Evolutionary conservation across 768 basidiomycete species (phyloP), one percentile per base, ranked within the genome.

Genomic region (Lenzites betulinus): DNA sequence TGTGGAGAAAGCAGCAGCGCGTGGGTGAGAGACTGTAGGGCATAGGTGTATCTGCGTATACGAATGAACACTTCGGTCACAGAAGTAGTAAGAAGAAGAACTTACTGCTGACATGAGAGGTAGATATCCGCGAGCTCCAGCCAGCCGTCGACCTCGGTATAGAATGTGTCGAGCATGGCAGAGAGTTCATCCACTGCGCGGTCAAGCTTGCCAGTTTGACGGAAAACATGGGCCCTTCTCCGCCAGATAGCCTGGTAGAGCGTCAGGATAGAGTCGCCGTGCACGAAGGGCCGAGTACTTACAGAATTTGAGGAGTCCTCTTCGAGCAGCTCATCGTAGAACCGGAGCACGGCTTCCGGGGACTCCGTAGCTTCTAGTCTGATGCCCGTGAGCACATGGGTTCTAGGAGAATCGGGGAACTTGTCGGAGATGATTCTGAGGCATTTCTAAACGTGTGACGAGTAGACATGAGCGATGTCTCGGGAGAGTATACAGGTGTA

Each of bases 71-170:
- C 9, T 35, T 13, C 43, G 22, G 12, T 36, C 23, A 47, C 47
- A 11, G 18, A 22, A 22, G 43, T 41, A 48, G 30, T 6, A 23
- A 36, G 20, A 28, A 26, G 36, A 12, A 12, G 20, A 3, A 76
- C 90, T 53, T 63, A 94, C 92, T 90, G 87, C 65, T 85, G 84
- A 66, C 88, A 86, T 12, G 83, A 79, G 5, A 86, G 77, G 66
- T 96, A 93, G 4, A 92, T 83, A 67, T 91, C 88, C 0, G 91
- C 87, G 23, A 97, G 83, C 70, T 95, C 89, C 18, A 91, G 74
- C 94, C 95, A 96, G 12, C 84, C 93, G 65, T 95, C 92, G 15
- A 88, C 78, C 64, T 97, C 95, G 22, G 86, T 85, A 71, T 96
- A 97, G 70, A 93, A 90, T 0, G 89, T 92, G 67, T 97, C 94